A percentile compares a stretch with the other conserved stretches of the same genome.
These are phyloP conservation scores for Persicaria tinctoria DNA, from an alignment of 148 eudicot genomes.

Conservation along the genomic window DNA sequence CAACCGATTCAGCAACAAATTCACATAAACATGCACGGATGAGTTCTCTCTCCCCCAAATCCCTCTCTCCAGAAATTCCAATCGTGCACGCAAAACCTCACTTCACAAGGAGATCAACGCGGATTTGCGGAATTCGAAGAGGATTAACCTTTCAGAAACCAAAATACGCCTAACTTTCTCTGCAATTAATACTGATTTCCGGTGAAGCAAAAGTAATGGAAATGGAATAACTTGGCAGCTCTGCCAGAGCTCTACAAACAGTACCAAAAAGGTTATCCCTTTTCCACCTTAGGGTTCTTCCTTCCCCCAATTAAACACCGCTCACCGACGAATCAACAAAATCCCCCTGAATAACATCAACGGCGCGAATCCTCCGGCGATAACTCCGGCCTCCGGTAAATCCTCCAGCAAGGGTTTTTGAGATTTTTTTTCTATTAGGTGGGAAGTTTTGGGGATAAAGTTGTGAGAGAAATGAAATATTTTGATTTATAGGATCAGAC, in stretches of 20 bases:
- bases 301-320: not conserved
- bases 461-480: not conserved
- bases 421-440: not conserved
- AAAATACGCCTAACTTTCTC: not conserved
- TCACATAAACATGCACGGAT: constrained; percentile 11
- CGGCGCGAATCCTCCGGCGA: not conserved
- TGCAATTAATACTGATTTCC: not conserved
- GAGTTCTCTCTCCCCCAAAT: constrained; percentile 10
- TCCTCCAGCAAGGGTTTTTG: not conserved
- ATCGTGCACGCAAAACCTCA: not conserved
- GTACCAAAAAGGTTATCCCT: not conserved
- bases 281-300: constrained; percentile 1
- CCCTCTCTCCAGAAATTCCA: not conserved
- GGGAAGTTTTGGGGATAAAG: not conserved
- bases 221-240: constrained; percentile 2
- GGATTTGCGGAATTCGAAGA: not conserved
- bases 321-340: not conserved
- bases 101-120: not conserved
- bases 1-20: not conserved
- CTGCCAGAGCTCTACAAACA: not conserved
- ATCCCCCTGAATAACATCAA: not conserved
- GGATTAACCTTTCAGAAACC: not conserved
- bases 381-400: not conserved
- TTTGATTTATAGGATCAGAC: not conserved
- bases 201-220: constrained; percentile 1